Conservation (phyloP, 2,329 filamentous ascomycete species). For the Penicillium sp. region DNA sequence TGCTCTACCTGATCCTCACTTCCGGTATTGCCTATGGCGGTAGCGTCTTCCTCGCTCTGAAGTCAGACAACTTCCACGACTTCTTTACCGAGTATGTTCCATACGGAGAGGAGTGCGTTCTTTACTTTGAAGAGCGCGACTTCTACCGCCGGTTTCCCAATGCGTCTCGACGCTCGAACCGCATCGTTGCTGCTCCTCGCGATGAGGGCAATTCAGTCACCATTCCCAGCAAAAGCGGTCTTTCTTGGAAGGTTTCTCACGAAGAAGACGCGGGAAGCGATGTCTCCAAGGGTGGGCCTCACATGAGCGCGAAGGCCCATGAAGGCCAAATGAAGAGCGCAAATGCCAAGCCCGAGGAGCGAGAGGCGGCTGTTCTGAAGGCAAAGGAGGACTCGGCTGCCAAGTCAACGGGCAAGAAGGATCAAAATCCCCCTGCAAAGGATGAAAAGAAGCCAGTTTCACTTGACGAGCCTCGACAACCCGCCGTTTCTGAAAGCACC, state of each 20-base stretch:
- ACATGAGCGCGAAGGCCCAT: constrained; percentile 40
- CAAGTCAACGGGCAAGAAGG: constrained; percentile 28
- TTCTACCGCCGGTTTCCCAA: constrained; percentile 78
- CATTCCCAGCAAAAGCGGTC: constrained; percentile 77
- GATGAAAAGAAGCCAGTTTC: constrained; percentile 27
- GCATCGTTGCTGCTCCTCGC: constrained; percentile 28
- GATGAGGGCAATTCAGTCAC: constrained; percentile 65
- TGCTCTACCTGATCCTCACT: constrained; percentile 70
- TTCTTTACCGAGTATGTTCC: constrained; percentile 98
- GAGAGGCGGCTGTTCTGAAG: constrained; percentile 25
- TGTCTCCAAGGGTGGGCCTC: constrained; percentile 46
- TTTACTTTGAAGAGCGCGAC: constrained; percentile 92
- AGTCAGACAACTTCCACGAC: constrained; percentile 97
- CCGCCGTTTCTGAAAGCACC: constrained; percentile 46
- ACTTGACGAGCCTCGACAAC: constrained; percentile 35
- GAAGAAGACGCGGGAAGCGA: constrained; percentile 56
- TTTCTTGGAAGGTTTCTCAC: constrained; percentile 71
- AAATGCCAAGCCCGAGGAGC: constrained; percentile 26
- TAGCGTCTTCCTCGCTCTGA: constrained; percentile 84
- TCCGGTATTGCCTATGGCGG: constrained; percentile 74
- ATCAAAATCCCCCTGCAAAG: constrained; percentile 14
- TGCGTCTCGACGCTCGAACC: constrained; percentile 46
- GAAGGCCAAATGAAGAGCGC: constrained; percentile 27
- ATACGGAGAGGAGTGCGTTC: constrained; percentile 86
- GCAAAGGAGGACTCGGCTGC: constrained; percentile 28